Conservation (phyloP, 2,329 filamentous ascomycete genomes). For the Chaetomiaceae sp. region DNA sequence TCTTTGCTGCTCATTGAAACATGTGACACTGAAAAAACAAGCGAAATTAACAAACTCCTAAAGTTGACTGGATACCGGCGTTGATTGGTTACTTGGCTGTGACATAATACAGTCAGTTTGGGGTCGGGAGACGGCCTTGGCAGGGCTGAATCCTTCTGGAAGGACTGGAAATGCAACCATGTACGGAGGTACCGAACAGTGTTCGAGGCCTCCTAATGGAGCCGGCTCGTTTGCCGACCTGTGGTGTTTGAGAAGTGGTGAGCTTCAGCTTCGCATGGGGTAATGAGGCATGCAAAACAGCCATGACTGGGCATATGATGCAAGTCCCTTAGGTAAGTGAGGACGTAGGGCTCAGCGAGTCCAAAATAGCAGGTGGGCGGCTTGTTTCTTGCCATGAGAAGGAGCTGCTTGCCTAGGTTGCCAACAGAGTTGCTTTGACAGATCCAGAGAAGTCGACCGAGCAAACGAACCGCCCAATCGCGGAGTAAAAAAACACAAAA, state of each 20-base stretch:
- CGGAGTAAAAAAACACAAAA: neutral
- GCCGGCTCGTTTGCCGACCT: neutral
- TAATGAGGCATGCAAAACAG: neutral
- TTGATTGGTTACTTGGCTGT: too few species aligned
- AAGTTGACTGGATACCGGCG: too few species aligned
- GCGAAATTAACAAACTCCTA: too few species aligned
- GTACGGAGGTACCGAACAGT: too few species aligned
- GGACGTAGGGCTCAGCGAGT: neutral
- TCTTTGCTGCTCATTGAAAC: too few species aligned
- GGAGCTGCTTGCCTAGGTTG: too few species aligned
- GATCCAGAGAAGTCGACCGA: too few species aligned
- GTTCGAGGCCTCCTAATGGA: neutral
- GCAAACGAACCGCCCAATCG: constrained; percentile 4
- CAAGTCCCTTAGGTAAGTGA: neutral
- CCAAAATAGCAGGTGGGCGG: neutral
- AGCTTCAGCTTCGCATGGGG: neutral
- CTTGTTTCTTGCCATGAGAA: too few species aligned
- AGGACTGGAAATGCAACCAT: neutral
- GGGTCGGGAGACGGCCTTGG: neutral
- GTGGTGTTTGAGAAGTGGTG: neutral
- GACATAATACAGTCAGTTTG: too few species aligned
- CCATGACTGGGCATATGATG: neutral
- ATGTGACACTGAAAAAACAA: too few species aligned
- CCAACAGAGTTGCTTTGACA: too few species aligned
- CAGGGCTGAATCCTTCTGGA: neutral